These are phyloP conservation scores for Pholiota molesta DNA, from an alignment of 768 basidiomycete genomes.

Conservation along the genomic window DNA sequence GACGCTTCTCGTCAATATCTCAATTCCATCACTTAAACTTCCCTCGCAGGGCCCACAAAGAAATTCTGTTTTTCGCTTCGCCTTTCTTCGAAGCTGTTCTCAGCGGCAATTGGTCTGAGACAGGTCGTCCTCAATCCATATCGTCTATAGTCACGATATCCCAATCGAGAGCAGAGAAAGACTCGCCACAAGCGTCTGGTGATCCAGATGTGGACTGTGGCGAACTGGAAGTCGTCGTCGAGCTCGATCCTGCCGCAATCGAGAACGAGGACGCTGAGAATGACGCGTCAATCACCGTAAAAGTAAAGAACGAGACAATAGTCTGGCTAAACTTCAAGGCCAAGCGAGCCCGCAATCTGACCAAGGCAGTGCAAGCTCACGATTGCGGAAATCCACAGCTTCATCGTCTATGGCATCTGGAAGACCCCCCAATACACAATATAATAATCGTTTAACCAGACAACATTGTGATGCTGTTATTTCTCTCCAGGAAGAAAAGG, in stretches of 20 bases:
- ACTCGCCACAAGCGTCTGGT: constrained; percentile 39
- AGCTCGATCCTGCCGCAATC: constrained; percentile 35
- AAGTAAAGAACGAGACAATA: constrained; percentile 48
- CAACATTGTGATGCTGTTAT: constrained; percentile 79
- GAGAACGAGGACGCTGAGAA: constrained; percentile 38
- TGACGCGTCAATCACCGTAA: constrained; percentile 26
- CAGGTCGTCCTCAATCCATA: constrained; percentile 75
- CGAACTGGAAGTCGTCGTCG: constrained; percentile 46
- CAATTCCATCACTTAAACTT: constrained; percentile 3
- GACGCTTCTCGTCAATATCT: constrained; percentile 26
- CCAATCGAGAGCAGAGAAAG: constrained; percentile 60
- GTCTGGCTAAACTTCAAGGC: constrained; percentile 64
- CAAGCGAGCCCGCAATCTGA: constrained; percentile 5
- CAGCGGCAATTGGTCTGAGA: constrained; percentile 93
- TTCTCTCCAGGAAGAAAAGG: constrained; percentile 88
- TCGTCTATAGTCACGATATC: constrained; percentile 86
- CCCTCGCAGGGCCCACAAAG: constrained; percentile 79
- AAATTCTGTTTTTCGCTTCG: constrained; percentile 90
- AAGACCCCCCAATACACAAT: constrained; percentile 30
- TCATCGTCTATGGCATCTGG: constrained; percentile 8
- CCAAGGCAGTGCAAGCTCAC: not conserved
- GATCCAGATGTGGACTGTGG: constrained; percentile 44
- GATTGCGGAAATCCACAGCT: not conserved
- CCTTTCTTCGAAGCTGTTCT: constrained; percentile 93
- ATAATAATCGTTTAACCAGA: constrained; percentile 43